Conservation (phyloP, 805 yeast genomes). For the Lipomyces yamadae region DNA sequence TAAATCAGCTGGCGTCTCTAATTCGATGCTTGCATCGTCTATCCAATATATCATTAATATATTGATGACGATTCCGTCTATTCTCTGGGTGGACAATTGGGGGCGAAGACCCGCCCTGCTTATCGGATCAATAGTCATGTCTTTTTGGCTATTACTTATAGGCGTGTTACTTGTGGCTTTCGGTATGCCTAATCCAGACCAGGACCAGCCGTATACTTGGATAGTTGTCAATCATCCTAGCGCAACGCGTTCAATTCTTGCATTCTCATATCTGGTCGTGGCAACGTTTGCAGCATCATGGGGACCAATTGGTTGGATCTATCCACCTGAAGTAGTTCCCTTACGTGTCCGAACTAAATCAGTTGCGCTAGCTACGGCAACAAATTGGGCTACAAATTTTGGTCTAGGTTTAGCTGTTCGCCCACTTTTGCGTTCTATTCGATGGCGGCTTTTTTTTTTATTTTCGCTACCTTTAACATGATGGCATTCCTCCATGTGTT, state of each 20-base stretch:
- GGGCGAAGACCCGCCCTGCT: conserved; percentile 71
- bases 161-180: conserved; percentile 58
- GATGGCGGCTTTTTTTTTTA: too few species aligned
- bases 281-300: conserved; percentile 58
- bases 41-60: conserved; percentile 54
- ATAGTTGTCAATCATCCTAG: conserved; percentile 59
- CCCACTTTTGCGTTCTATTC: conserved; percentile 46
- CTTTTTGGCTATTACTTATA: conserved; percentile 64
- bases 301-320: conserved; percentile 63
- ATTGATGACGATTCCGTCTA: conserved; percentile 40
- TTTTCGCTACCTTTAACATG: conserved; percentile 6
- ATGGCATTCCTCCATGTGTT: too few species aligned
- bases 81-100: conserved; percentile 56
- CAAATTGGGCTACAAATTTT: conserved; percentile 68
- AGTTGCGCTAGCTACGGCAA: conserved; percentile 64
- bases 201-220: background rate
- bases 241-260: conserved; percentile 55
- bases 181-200: background rate
- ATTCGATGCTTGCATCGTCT: conserved; percentile 50
- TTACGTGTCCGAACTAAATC: conserved; percentile 63
- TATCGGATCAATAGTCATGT: conserved; percentile 66
- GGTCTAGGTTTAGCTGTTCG: conserved; percentile 72
- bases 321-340: conserved; percentile 66
- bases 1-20: conserved; percentile 55
- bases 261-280: conserved; percentile 61